Evolutionary conservation across 192 early-diverging fungal species (phyloP).

Genomic region (Thamnidium elegans): DNA sequence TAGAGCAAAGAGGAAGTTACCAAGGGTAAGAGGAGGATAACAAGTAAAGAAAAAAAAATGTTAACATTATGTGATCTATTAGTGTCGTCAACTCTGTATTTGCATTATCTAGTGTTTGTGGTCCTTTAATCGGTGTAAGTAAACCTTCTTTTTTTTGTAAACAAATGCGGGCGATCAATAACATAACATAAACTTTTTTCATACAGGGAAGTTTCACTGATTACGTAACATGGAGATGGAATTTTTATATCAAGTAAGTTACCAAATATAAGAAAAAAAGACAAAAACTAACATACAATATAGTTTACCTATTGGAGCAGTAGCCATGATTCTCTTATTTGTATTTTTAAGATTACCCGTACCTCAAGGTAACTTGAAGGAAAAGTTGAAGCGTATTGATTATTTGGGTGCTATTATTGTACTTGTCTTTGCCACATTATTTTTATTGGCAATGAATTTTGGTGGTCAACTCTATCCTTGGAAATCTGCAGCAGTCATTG

Average conservation of each 20-base stretch:
- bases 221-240: slow-evolving; percentile 38
- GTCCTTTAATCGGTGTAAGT: slow-evolving; percentile 38
- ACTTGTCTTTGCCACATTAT: slow-evolving; percentile 46
- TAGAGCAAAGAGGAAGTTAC: slow-evolving; percentile 76
- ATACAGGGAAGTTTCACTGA: slow-evolving; percentile 29
- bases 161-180: too few species aligned
- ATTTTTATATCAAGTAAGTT: slow-evolving; percentile 40
- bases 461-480: slow-evolving; percentile 57
- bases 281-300: not conserved
- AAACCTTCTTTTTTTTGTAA: not conserved
- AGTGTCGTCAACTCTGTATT: slow-evolving; percentile 32
- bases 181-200: not conserved
- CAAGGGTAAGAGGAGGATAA: slow-evolving; percentile 24
- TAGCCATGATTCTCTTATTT: slow-evolving; percentile 45
- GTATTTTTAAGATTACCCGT: slow-evolving; percentile 31
- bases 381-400: slow-evolving; percentile 63
- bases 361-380: slow-evolving; percentile 25
- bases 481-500: slow-evolving; percentile 50
- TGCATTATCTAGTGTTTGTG: slow-evolving; percentile 30
- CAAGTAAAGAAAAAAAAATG: not conserved
- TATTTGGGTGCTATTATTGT: slow-evolving; percentile 43
- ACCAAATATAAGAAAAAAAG: not conserved
- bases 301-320: slow-evolving; percentile 37
- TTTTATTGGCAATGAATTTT: slow-evolving; percentile 63
- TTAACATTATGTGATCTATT: slow-evolving; percentile 22